Evolutionary conservation across 2,329 filamentous ascomycete genomes (phyloP).

Genomic region (Alternaria triticimaculans): DNA sequence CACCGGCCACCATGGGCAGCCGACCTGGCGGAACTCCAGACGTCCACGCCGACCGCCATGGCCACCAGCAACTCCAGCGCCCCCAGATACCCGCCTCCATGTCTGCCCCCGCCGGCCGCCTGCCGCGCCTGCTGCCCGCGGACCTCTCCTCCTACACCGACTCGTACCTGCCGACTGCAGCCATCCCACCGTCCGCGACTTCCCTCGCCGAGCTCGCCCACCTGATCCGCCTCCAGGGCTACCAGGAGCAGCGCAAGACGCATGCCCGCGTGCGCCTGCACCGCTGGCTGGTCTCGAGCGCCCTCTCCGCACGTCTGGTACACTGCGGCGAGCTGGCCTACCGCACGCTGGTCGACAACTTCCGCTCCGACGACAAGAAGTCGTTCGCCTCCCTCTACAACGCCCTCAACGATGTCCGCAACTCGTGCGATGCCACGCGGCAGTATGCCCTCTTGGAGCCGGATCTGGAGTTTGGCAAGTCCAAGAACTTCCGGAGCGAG

Average conservation of each 20-base stretch:
- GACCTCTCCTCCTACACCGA: slow-evolving; percentile 73
- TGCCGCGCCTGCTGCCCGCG: slow-evolving; percentile 65
- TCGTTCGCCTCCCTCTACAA: slow-evolving; percentile 76
- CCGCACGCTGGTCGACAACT: slow-evolving; percentile 77
- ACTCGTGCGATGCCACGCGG: slow-evolving; percentile 75
- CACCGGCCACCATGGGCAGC: slow-evolving; percentile 44
- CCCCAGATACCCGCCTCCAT: slow-evolving; percentile 52
- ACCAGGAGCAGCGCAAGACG: slow-evolving; percentile 80
- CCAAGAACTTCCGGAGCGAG: slow-evolving; percentile 49
- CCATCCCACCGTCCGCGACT: slow-evolving; percentile 66
- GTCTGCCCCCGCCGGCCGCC: slow-evolving; percentile 53
- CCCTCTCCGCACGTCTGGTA: slow-evolving; percentile 75
- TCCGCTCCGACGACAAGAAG: slow-evolving; percentile 79
- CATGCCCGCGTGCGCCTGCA: slow-evolving; percentile 77
- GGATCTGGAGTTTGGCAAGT: slow-evolving; percentile 66
- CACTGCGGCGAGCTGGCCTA: slow-evolving; percentile 77
- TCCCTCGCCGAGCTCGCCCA: slow-evolving; percentile 80
- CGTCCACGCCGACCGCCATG: slow-evolving; percentile 13
- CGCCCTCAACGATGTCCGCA: slow-evolving; percentile 79
- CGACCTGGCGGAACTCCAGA: slow-evolving; percentile 43
- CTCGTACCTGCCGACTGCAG: slow-evolving; percentile 62
- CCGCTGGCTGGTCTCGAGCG: slow-evolving; percentile 75
- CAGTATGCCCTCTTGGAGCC: slow-evolving; percentile 75
- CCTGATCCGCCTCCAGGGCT: slow-evolving; percentile 76
- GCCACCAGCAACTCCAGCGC: slow-evolving; percentile 23